Percentiles rank a stretch among this genome's conserved stretches.
Conservation (phyloP, 192 early-diverging fungal species). For the Entrophospora sp. region DNA sequence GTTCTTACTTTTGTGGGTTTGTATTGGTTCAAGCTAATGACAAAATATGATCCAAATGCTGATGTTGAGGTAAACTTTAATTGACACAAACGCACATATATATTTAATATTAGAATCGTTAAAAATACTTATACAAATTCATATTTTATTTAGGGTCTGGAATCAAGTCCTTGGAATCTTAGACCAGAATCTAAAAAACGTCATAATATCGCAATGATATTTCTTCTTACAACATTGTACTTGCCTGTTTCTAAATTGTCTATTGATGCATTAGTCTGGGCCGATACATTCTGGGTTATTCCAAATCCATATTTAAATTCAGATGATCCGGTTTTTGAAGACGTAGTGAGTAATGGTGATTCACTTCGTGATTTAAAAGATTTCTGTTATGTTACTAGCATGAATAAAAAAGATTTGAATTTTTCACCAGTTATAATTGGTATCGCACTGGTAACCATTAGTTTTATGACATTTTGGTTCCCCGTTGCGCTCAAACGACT, state of each 20-base stretch:
- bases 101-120: no score
- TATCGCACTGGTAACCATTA: conserved; percentile 24
- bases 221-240: conserved; percentile 31
- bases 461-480: conserved; percentile 28
- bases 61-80: conserved; percentile 27
- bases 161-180: conserved; percentile 26
- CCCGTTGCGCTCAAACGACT: conserved; percentile 28
- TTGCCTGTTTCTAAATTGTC: conserved; percentile 30
- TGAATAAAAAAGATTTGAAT: conserved; percentile 34
- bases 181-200: conserved; percentile 26
- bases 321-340: conserved; percentile 24
- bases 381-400: conserved; percentile 37
- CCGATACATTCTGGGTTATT: conserved; percentile 29
- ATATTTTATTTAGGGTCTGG: conserved; percentile 24
- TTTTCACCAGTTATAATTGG: conserved; percentile 31
- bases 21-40: conserved; percentile 35
- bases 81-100: no score
- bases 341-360: conserved; percentile 10
- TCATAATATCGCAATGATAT: conserved; percentile 29
- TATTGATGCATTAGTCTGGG: conserved; percentile 32
- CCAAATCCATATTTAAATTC: conserved; percentile 24
- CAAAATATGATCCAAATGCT: conserved; percentile 26
- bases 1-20: conserved; percentile 24
- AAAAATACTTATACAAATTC: not conserved
- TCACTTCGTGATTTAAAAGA: conserved; percentile 24